These are phyloP conservation scores for Apophysomyces variabilis DNA, from an alignment of 371 early-diverging fungal genomes.

Conservation along the genomic window DNA sequence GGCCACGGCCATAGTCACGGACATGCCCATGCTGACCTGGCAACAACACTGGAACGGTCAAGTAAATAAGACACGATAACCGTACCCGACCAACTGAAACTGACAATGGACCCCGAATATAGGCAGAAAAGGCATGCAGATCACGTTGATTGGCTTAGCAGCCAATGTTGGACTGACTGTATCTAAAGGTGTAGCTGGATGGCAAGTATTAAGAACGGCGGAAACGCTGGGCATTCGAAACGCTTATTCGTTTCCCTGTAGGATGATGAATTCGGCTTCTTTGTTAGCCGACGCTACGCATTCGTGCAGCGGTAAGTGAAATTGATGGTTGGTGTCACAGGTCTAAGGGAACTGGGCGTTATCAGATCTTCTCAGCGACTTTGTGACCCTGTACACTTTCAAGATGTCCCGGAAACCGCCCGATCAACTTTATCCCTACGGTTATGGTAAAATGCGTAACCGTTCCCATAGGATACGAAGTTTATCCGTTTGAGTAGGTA, in stretches of 20 bases:
- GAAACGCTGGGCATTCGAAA: neutral
- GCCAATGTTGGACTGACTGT: slow-evolving; percentile 67
- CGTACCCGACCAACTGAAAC: neutral
- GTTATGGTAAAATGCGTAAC: slow-evolving; percentile 54
- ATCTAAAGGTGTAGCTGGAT: slow-evolving; percentile 72
- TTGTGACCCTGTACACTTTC: slow-evolving; percentile 73
- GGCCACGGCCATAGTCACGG: slow-evolving; percentile 16
- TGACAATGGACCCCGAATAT: neutral
- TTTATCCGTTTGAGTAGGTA: slow-evolving; percentile 41
- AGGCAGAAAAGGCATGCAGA: slow-evolving; percentile 62
- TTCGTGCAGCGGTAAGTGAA: slow-evolving; percentile 60
- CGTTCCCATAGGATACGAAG: neutral
- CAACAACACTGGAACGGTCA: slow-evolving; percentile 25
- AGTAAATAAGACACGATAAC: slow-evolving; percentile 11
- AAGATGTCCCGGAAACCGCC: slow-evolving; percentile 67
- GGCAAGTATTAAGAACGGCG: slow-evolving; percentile 32
- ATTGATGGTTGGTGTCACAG: neutral
- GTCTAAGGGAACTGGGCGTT: neutral
- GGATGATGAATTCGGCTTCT: slow-evolving; percentile 73
- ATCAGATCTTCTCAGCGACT: slow-evolving; percentile 68
- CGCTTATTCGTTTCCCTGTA: slow-evolving; percentile 17
- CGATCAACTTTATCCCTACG: slow-evolving; percentile 65
- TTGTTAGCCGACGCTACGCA: slow-evolving; percentile 73
- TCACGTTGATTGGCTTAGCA: slow-evolving; percentile 67
- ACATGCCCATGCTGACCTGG: slow-evolving; percentile 30